Percentiles rank a stretch among this genome's conserved stretches.
Evolutionary conservation across 2,329 filamentous ascomycete species (phyloP).

Genomic region (Colletotrichum liriopes): DNA sequence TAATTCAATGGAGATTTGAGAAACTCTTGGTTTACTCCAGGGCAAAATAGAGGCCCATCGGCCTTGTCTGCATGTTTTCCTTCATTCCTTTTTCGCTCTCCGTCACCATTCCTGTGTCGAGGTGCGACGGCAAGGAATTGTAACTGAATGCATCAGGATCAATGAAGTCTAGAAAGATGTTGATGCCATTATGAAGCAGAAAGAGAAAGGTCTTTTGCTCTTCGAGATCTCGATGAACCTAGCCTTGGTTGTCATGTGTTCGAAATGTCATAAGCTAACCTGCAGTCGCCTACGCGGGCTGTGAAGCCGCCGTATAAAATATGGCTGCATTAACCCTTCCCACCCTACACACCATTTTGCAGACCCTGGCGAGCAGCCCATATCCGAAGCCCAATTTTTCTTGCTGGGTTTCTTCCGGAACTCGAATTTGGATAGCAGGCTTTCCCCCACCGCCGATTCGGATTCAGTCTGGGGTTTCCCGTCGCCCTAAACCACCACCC

Average conservation of each 20-base stretch:
- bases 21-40: background rate
- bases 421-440: background rate
- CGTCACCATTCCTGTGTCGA: no score
- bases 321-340: background rate
- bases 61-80: background rate
- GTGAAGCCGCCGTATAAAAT: background rate
- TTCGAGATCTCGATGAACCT: background rate
- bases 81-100: no score
- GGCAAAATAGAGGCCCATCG: background rate
- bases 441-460: background rate
- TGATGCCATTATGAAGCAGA: background rate
- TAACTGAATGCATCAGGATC: no score
- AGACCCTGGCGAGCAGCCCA: no score
- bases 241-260: background rate
- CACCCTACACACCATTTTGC: background rate
- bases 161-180: background rate
- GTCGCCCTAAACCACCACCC: background rate
- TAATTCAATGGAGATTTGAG: rapidly evolving
- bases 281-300: background rate
- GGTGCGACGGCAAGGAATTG: no score
- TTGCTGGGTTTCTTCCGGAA: no score
- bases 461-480: background rate
- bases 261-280: background rate
- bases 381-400: background rate
- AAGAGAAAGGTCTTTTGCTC: background rate